Base-by-base conservation (phyloP, 169 alveolate species). In the Theileria annulata region DNA sequence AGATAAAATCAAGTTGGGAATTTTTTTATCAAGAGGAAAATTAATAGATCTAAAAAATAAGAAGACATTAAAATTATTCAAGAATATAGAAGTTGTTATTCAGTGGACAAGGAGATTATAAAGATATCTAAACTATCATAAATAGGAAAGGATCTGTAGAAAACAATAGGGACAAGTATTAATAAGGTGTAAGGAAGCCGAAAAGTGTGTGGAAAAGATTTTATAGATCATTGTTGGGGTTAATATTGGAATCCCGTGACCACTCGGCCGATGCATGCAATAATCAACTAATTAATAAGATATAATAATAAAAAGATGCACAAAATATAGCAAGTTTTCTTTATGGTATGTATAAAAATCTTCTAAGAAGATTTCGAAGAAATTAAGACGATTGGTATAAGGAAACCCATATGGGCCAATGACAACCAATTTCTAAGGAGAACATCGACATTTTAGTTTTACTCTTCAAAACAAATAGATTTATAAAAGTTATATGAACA, bases 401-500 rank as follows among this genome's bases (percentile, higher is more conserved):
- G 66, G 17, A 8, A 56, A 21, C 9, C 66, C 66, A 56, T 56
- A 56, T 56, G 66, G 66, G 28, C 17, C 35, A 27, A 27, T 35
- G 73, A 64, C 73, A 0, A 64, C 28, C 37, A 1, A 13, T 19
- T 25, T 37, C 30, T 27, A 42, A 64, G 56, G 56, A 42, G 73
- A 64, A 64, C 73, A 64, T 42, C 37, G 73, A 64, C 73, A 64
- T 64, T 64, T 64, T 64, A 64, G 73, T 64, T 64, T 64, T 64
- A 64, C 56, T 42, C 73, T 64, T 64, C 21, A 37, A 10, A 25
- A 0, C 35, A 15, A 56, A 2, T 25, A 56, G 10, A 56, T 25
- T 19, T 19, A 13, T 56, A 2, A 21, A 56, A 56, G 66, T 21
- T 56, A 56, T 12, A 64, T 19, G 37, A n/a, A 37, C 8, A 0